Conservation (phyloP, 306 rosid genomes). For the Cicer chorassanicum region DNA sequence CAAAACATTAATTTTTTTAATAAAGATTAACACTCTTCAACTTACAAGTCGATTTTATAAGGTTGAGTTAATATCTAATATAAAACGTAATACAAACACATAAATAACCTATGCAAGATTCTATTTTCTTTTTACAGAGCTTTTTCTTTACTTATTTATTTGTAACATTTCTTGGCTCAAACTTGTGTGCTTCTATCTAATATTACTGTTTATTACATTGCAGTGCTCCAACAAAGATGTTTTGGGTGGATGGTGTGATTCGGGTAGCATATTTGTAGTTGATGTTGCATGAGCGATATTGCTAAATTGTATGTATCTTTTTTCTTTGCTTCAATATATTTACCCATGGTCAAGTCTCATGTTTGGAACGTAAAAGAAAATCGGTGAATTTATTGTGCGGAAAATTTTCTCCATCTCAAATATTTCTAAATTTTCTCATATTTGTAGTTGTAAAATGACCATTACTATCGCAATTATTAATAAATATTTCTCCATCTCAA, state of each 20-base stretch:
- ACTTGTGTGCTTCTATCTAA: constrained; percentile 33
- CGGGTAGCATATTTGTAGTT: constrained; percentile 78
- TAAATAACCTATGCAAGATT: constrained; percentile 10
- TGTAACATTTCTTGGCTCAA: not conserved
- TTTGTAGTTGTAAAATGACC: too few species aligned
- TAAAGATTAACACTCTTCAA: too few species aligned
- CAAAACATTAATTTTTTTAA: too few species aligned
- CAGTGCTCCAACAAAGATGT: constrained; percentile 80
- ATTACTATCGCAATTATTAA: too few species aligned
- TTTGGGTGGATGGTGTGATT: constrained; percentile 92
- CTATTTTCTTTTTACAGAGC: constrained; percentile 1
- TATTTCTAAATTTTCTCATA: too few species aligned
- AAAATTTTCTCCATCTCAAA: not conserved
- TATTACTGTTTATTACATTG: constrained; percentile 50
- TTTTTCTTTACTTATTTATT: constrained; percentile 9
- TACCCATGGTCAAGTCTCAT: not conserved
- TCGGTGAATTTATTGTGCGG: not conserved
- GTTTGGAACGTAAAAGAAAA: not conserved
- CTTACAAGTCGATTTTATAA: too few species aligned
- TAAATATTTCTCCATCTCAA: too few species aligned
- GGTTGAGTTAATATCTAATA: too few species aligned
- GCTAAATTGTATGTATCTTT: constrained; percentile 11
- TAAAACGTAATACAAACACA: too few species aligned
- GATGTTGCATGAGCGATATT: constrained; percentile 52
- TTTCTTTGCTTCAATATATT: not conserved